A percentile compares a stretch with the other conserved stretches of the same genome.
These are phyloP conservation scores for Aspergillus transmontanensis DNA, from an alignment of 2,329 filamentous ascomycete genomes.

Conservation along the genomic window DNA sequence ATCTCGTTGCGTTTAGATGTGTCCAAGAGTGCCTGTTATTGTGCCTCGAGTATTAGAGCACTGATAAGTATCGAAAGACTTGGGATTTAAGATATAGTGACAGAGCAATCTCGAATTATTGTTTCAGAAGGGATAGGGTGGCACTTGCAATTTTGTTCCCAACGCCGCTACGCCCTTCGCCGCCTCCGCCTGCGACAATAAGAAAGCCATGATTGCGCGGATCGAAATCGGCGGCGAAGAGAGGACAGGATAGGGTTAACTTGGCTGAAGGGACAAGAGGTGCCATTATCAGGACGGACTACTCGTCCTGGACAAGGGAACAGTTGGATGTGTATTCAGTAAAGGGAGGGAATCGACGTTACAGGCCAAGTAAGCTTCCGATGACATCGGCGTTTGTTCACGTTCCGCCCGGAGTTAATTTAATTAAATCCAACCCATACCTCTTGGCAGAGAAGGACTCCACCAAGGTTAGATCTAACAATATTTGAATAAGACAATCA, in stretches of 20 bases:
- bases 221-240: slow-evolving; percentile 88
- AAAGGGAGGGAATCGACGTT: slow-evolving; percentile 15
- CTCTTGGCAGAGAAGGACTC: not conserved
- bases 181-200: slow-evolving; percentile 84
- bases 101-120: not conserved
- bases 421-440: not conserved
- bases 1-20: slow-evolving; percentile 66
- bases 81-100: not conserved
- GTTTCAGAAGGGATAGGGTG: not conserved
- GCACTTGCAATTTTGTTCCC: slow-evolving; percentile 78
- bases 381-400: not conserved
- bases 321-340: slow-evolving; percentile 9
- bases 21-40: slow-evolving; percentile 67
- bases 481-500: not conserved
- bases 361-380: not conserved
- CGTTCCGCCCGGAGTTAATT: not conserved
- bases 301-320: slow-evolving; percentile 5
- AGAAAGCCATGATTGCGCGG: slow-evolving; percentile 74
- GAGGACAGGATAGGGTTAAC: slow-evolving; percentile 74
- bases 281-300: slow-evolving; percentile 34
- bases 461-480: not conserved
- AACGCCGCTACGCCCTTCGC: slow-evolving; percentile 77
- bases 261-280: slow-evolving; percentile 54
- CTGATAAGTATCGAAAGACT: not conserved
- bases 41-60: slow-evolving; percentile 3